These are phyloP conservation scores for Cyberlindnera bimundalis DNA, from an alignment of 805 yeast genomes.

Conservation along the genomic window DNA sequence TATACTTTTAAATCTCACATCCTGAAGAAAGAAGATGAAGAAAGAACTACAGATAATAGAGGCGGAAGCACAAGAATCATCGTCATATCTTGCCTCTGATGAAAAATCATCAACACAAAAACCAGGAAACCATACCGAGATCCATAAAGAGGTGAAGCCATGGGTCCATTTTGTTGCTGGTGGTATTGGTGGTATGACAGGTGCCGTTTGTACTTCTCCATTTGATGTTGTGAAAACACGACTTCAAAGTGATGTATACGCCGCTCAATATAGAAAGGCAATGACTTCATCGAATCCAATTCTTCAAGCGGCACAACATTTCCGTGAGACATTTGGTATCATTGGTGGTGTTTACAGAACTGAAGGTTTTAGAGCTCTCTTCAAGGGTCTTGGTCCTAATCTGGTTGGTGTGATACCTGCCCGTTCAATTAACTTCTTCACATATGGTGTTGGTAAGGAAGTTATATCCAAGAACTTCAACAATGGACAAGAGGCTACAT, in stretches of 20 bases:
- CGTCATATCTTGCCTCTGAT: constrained; percentile 65
- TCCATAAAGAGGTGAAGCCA: constrained; percentile 37
- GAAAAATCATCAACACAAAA: constrained; percentile 60
- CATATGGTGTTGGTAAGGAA: constrained; percentile 92
- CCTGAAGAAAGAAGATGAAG: neutral
- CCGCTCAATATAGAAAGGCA: constrained; percentile 43
- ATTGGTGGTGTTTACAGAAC: constrained; percentile 59
- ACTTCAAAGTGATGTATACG: constrained; percentile 83
- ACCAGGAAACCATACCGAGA: constrained; percentile 13
- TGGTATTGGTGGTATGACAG: constrained; percentile 96
- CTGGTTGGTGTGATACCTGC: constrained; percentile 98
- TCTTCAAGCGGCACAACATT: constrained; percentile 60
- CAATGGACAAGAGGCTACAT: constrained; percentile 72
- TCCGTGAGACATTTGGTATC: constrained; percentile 76
- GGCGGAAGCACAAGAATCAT: constrained; percentile 55
- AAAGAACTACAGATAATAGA: constrained; percentile 30
- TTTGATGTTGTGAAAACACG: constrained; percentile 95
- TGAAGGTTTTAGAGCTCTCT: constrained; percentile 85
- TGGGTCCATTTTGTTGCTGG: constrained; percentile 89
- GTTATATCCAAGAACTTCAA: constrained; percentile 62
- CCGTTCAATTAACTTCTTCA: constrained; percentile 91
- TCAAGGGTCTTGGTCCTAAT: constrained; percentile 95
- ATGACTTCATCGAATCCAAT: constrained; percentile 32
- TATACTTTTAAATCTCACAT: neutral
- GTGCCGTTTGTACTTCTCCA: constrained; percentile 92